These are phyloP conservation scores for Aspergillus sp. DNA, from an alignment of 2,329 filamentous ascomycete genomes.

Conservation along the genomic window DNA sequence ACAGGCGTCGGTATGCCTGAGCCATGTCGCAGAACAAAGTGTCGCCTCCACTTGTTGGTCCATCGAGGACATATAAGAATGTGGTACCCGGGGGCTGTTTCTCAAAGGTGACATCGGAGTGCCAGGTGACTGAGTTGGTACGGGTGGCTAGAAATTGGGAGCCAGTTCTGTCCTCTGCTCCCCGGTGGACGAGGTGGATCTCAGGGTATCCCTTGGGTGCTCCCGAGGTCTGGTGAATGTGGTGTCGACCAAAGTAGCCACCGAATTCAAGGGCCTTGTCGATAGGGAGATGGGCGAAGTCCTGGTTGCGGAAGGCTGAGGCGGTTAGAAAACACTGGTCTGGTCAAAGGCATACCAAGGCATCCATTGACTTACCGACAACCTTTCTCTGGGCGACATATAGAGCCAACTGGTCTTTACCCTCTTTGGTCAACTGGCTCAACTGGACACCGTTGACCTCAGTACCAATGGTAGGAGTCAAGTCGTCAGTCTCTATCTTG, in stretches of 20 bases:
- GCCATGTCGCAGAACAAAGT: slow-evolving; percentile 77
- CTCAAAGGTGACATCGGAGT: slow-evolving; percentile 85
- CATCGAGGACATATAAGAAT: slow-evolving; percentile 83
- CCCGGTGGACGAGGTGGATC: slow-evolving; percentile 73
- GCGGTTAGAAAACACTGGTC: not conserved
- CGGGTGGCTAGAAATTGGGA: slow-evolving; percentile 62
- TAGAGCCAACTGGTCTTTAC: slow-evolving; percentile 69
- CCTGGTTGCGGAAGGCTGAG: slow-evolving; percentile 66
- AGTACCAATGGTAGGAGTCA: slow-evolving; percentile 70
- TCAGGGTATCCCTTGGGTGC: slow-evolving; percentile 69
- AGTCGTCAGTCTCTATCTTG: slow-evolving; percentile 47
- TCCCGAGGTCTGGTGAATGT: slow-evolving; percentile 76
- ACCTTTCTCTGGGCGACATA: slow-evolving; percentile 55
- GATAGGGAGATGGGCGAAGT: slow-evolving; percentile 67
- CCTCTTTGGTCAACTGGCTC: slow-evolving; percentile 60
- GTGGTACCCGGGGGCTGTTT: slow-evolving; percentile 84
- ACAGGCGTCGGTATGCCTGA: slow-evolving; percentile 76
- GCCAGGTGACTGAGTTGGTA: slow-evolving; percentile 81
- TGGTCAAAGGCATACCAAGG: not conserved
- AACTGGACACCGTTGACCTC: slow-evolving; percentile 69
- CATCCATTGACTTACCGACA: slow-evolving; percentile 45
- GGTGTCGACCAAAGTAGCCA: slow-evolving; percentile 73
- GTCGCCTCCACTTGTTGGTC: slow-evolving; percentile 73
- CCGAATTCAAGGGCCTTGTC: slow-evolving; percentile 64
- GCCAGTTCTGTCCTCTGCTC: slow-evolving; percentile 58